phyloP scores from a whole-genome alignment of 805 yeast genomes.

The Suhomyces prunicola region DNA sequence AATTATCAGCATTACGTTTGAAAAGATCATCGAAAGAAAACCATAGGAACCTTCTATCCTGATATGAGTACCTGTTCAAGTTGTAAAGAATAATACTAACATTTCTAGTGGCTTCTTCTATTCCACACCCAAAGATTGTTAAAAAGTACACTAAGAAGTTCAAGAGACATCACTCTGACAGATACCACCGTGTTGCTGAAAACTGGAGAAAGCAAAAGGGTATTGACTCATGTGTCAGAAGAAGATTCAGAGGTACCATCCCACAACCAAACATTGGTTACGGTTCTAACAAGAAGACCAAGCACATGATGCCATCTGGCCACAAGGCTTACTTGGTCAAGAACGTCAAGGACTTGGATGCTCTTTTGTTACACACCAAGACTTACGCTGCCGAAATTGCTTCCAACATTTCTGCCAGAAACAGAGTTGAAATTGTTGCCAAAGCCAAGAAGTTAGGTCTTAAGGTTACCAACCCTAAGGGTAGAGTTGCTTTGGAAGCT shows the following conservation, averaged over 20 bases:
- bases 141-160: constrained; percentile 98
- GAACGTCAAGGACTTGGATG: constrained; percentile 91
- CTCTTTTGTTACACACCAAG: constrained; percentile 94
- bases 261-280: constrained; percentile 99
- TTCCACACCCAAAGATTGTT: constrained; percentile 99
- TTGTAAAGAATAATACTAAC: constrained; percentile 17
- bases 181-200: constrained; percentile 97
- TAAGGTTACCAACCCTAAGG: constrained; percentile 99
- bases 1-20: no score
- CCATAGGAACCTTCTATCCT: background rate
- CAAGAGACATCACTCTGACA: constrained; percentile 99
- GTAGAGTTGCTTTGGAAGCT: constrained; percentile 97
- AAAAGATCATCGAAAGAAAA: no score
- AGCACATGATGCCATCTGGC: constrained; percentile 93
- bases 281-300: constrained; percentile 99
- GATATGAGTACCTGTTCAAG: background rate
- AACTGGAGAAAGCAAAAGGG: constrained; percentile 99
- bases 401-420: constrained; percentile 96
- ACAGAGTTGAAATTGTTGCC: constrained; percentile 94
- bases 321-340: constrained; percentile 95
- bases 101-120: constrained; percentile 82
- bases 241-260: constrained; percentile 99
- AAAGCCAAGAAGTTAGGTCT: constrained; percentile 98
- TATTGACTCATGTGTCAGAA: constrained; percentile 99
- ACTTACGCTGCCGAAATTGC: constrained; percentile 99